Percentiles rank a stretch among this genome's conserved stretches.
Conservation (phyloP, 257 asterid species). For the Solanum sparsipilum region DNA sequence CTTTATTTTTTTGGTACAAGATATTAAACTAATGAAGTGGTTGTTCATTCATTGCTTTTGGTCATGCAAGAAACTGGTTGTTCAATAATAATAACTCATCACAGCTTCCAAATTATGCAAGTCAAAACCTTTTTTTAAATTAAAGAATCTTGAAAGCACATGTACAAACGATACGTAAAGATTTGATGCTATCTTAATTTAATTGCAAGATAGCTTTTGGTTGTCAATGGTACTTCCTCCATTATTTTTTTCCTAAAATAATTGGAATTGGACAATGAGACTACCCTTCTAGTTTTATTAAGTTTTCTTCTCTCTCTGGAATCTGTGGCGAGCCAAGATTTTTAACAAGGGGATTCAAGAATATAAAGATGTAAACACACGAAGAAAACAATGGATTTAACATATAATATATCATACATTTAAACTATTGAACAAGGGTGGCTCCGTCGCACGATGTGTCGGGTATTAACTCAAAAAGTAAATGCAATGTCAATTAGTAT, state of each 20-base stretch:
- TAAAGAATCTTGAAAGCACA: slow-evolving; percentile 19
- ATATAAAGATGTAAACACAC: not conserved
- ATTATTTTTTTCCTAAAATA: not conserved
- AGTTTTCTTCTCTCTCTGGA: not conserved
- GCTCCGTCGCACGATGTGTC: not conserved
- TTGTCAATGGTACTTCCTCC: slow-evolving; percentile 1
- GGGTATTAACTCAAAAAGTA: not conserved
- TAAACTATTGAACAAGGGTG: not conserved
- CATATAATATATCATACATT: not conserved
- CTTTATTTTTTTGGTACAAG: not conserved
- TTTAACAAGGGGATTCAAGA: not conserved
- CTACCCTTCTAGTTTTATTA: not conserved
- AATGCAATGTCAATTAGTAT: not conserved
- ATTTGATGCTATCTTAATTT: slow-evolving; percentile 5
- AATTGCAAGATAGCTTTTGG: not conserved
- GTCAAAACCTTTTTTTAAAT: not conserved
- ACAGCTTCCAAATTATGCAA: not conserved
- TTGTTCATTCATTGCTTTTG: slow-evolving; percentile 31
- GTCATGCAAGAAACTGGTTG: slow-evolving; percentile 6
- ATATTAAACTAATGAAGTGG: slow-evolving; percentile 18
- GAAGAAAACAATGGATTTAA: not conserved
- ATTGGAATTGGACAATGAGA: not conserved
- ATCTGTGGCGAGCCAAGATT: not conserved
- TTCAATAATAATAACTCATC: not conserved
- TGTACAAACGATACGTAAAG: slow-evolving; percentile 2